phyloP scores from a whole-genome alignment of 768 basidiomycete species.

The Mycena filopes region DNA sequence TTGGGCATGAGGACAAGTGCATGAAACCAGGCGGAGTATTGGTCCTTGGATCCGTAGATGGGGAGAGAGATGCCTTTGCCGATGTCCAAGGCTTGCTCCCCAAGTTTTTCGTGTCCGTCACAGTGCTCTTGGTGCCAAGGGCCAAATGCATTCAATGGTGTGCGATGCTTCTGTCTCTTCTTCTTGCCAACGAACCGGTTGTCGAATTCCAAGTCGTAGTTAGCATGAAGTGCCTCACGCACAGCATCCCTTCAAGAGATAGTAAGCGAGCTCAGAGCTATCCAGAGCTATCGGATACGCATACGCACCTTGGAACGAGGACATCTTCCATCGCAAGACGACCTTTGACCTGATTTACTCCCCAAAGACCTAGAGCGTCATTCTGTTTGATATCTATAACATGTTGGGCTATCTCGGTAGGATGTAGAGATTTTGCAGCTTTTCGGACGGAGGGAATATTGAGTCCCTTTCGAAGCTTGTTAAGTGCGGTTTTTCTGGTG shows the following conservation, averaged over 20 bases:
- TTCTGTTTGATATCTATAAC: not conserved
- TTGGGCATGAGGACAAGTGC: slow-evolving; percentile 6
- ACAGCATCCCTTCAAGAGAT: not conserved
- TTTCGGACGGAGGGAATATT: not conserved
- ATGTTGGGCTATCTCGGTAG: not conserved
- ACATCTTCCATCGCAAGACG: not conserved
- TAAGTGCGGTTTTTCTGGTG: not conserved
- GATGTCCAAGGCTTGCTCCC: slow-evolving; percentile 4
- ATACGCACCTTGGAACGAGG: not conserved
- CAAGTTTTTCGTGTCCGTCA: slow-evolving; percentile 10
- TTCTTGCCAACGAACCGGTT: slow-evolving; percentile 30
- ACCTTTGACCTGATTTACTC: slow-evolving; percentile 1
- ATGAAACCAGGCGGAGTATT: not conserved
- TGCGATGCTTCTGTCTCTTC: slow-evolving; percentile 10
- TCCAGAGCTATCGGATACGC: not conserved
- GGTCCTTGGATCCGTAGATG: slow-evolving; percentile 10
- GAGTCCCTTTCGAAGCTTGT: not conserved
- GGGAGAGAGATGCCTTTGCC: slow-evolving; percentile 9
- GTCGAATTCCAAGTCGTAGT: slow-evolving; percentile 28
- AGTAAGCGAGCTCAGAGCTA: not conserved
- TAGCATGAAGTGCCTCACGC: not conserved
- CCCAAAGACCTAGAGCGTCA: not conserved
- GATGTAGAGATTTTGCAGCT: too few relatives aligned
- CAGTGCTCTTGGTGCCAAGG: slow-evolving; percentile 13
- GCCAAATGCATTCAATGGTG: slow-evolving; percentile 15